Evolutionary conservation across 345 rosid genomes (phyloP), one percentile per base, ranked within the genome.

Genomic region (Cochlearia excelsa): DNA sequence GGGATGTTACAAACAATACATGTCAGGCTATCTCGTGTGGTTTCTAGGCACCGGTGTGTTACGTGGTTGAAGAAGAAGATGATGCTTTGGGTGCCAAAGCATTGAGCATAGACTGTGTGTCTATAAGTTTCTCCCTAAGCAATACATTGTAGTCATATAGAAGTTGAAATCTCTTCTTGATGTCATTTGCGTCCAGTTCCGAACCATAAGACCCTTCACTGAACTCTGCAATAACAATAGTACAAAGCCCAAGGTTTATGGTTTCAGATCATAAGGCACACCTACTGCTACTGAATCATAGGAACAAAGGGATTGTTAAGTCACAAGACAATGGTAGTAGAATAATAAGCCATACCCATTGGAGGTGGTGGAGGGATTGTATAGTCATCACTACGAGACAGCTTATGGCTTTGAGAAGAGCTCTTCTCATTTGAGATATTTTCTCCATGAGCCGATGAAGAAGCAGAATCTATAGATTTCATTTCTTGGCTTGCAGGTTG

Each of bases 111-210:
- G 84, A 75, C 57, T 81, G 90, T 9, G 84, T 72, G 29, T 82
- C 85, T 8, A 77, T 43, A 51, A 87, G 69, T 56, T 85, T 78
- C 59, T 89, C 88, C 71, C 91, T 81, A 51, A 93, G 75, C 77
- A 72, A 71, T 31, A 85, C 75, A 68, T 93, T 93, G 74, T 89
- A 93, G 37, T 86, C 82, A 26, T 83, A 81, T 44, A 93, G 68
- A 23, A 61, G 66, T 55, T 69, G 76, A 26, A 93, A 78, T 55
- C 78, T 85, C 65, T 74, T 87, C 69, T 76, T 81, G 57, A 89
- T 81, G 43, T 83, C 89, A 3, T 78, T 61, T 74, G 82, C 65
- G 35, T 85, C 85, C 44, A 81, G 54, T 71, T 79, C 79, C 35
- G 87, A 79, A 66, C 74, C 79, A 29, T 58, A 73, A 23, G 64